Base-by-base conservation (phyloP, 805 yeast genomes). In the Wickerhamomyces chambardii region DNA sequence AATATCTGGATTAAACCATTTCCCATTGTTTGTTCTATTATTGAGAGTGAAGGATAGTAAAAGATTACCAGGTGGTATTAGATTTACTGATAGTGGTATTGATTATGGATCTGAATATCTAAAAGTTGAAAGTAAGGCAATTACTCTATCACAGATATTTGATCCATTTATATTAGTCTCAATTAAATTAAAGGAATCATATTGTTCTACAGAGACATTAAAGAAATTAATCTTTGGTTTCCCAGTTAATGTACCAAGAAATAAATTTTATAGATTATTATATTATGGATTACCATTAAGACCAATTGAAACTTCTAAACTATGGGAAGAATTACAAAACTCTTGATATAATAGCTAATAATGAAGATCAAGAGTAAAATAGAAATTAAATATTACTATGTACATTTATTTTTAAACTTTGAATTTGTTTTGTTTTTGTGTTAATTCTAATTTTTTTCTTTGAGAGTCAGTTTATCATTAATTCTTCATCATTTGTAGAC, bases 21-120 rank as follows among this genome's bases (percentile, higher is more conserved):
- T 82, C 51, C 99, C 99, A 2, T 51, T 90, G 10, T 90, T 92
- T 58, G 89, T 86, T 1, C 50, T 90, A 3, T 61, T 94, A 34
- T 61, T 92, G 31, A 74, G 92, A 46, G 31, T 85, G 32, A 92
- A 90, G 54, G 90, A 89, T 51, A 77, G 86, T 8, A 75, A 72
- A 35, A 64, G 84, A 36, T 54, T 78, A 9, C 84, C 84, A 0
- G 78, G 79, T 8, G 83, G 83, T 1, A 53, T 78, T n/a, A 46
- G 46, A 12, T 49, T 66, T 28, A 24, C 26, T 8, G 22, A 36
- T n/a, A 48, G 66, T 28, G 25, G 28, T 10, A 21, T 36, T 14
- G 27, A 37, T 26, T 18, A 36, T 28, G 38, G 46, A 9, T n/a
- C n/a, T n/a, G n/a, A n/a, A n/a, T 44, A 48, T 17, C 46, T 64